Percentiles rank a stretch among this genome's conserved stretches.
phyloP scores from a whole-genome alignment of 495 filamentous ascomycete species.

The Platismatia glauca region DNA sequence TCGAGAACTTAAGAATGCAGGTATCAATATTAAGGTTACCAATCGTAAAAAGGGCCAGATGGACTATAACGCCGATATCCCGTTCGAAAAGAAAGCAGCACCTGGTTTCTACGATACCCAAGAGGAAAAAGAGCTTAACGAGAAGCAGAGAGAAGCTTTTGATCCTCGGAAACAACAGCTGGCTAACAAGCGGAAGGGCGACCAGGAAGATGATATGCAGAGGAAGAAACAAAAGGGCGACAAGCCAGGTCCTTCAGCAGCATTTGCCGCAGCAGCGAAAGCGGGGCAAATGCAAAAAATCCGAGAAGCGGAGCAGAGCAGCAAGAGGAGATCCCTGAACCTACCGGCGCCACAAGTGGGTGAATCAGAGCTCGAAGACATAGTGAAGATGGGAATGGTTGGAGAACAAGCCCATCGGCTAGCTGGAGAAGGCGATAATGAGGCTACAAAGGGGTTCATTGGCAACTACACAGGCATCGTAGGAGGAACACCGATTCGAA shows the following conservation, averaged over 20 bases:
- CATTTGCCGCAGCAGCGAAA: slow-evolving; percentile 80
- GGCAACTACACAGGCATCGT: slow-evolving; percentile 77
- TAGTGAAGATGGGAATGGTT: slow-evolving; percentile 96
- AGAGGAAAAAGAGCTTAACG: slow-evolving; percentile 72
- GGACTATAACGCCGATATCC: slow-evolving; percentile 99
- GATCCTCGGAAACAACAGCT: slow-evolving; percentile 92
- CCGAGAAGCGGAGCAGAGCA: slow-evolving; percentile 91
- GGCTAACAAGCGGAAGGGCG: slow-evolving; percentile 91
- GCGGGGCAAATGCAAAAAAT: slow-evolving; percentile 95
- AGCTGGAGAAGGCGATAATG: slow-evolving; percentile 71
- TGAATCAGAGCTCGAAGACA: slow-evolving; percentile 89
- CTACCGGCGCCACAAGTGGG: slow-evolving; percentile 85
- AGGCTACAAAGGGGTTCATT: slow-evolving; percentile 74
- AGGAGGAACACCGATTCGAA: slow-evolving; percentile 79
- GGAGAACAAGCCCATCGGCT: slow-evolving; percentile 76
- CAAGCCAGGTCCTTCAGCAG: slow-evolving; percentile 65
- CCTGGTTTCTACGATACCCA: slow-evolving; percentile 89
- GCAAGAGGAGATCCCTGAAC: slow-evolving; percentile 71
- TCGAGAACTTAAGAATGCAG: slow-evolving; percentile 90
- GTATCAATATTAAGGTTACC: slow-evolving; percentile 96
- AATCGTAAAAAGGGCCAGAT: slow-evolving; percentile 90
- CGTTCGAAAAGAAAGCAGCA: slow-evolving; percentile 86
- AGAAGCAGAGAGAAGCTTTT: slow-evolving; percentile 77
- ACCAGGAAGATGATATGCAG: slow-evolving; percentile 65
- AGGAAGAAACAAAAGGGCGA: slow-evolving; percentile 81